Base-by-base conservation (phyloP, 2,329 filamentous ascomycete species). In the Cercospora zeae-maydis region DNA sequence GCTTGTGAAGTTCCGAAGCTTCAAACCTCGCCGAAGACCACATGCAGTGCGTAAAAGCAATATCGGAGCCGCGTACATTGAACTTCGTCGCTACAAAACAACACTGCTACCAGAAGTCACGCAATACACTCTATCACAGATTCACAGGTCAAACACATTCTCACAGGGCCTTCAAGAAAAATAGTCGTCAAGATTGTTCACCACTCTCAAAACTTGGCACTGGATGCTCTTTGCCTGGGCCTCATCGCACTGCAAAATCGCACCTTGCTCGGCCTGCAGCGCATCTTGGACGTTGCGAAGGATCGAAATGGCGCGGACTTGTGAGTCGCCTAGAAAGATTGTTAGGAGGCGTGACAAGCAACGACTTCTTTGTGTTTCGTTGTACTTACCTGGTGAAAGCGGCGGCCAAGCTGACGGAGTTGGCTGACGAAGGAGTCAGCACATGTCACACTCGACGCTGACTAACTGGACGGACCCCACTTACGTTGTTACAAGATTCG, bases 291-390 rank as follows among this genome's bases (percentile, higher is more conserved):
- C 57, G 39, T 64, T 47, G 11, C 62, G 61, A 33, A 66, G 34
- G 6, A 66, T 64, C 47, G 61, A 54, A 19, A 63, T 61, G n/a
- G 59, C 64, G 3, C 64, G 47, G n/a, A 55, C 53, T 37, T 61
- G 42, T 5, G 53, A 58, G 27, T 67, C 65, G 6, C 42, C 45
- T 47, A 7, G 11, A 27, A n/a, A 2, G 7, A 27, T 1, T 3
- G 13, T 47, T 14, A 47, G 42, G 31, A 13, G 31, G 10, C 8
- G 10, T 9, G 8, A 13, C 31, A 34, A 34, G 8, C 4, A 8
- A 13, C 4, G 8, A 9, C 8, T 34, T 9, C 31, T 34, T 6
- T 21, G 39, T 45, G 19, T 16, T 7, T 21, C 3, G 2, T 47
- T 27, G 6, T 8, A 47, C 42, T 47, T 24, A 47, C 42, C 42